Conservation (phyloP, 495 filamentous ascomycete genomes). For the Penicillium coprophilum region DNA sequence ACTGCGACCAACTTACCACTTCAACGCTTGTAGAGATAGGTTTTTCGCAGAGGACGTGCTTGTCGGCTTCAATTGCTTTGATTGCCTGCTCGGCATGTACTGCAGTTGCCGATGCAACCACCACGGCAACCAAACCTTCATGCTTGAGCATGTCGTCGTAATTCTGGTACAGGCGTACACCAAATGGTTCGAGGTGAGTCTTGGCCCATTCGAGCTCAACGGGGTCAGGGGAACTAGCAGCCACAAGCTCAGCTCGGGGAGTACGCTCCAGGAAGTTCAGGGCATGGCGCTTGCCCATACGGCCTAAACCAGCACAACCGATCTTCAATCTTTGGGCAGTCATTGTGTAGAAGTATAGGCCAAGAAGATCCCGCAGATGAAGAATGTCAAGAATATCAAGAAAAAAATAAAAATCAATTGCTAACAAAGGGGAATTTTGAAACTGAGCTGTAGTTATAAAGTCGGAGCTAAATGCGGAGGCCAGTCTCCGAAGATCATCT, state of each 20-base stretch:
- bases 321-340: constrained; percentile 45
- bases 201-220: constrained; percentile 53
- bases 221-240: constrained; percentile 50
- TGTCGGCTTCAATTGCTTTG: constrained; percentile 53
- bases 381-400: not conserved
- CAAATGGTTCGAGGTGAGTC: constrained; percentile 46
- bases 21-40: constrained; percentile 51
- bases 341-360: constrained; percentile 33
- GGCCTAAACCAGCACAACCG: constrained; percentile 55
- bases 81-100: constrained; percentile 59
- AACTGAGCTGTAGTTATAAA: not conserved
- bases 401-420: not conserved
- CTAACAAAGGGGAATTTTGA: not conserved
- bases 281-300: constrained; percentile 60
- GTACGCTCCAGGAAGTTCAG: constrained; percentile 53
- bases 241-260: constrained; percentile 53
- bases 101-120: constrained; percentile 52
- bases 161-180: constrained; percentile 49
- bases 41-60: constrained; percentile 60
- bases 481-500: constrained; percentile 20
- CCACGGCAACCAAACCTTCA: constrained; percentile 52
- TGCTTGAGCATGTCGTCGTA: constrained; percentile 59
- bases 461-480: constrained; percentile 15
- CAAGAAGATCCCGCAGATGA: not conserved
- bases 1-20: constrained; percentile 41